These are phyloP conservation scores for Plasmodium relictum DNA, from an alignment of 169 alveolate genomes.

Conservation along the genomic window DNA sequence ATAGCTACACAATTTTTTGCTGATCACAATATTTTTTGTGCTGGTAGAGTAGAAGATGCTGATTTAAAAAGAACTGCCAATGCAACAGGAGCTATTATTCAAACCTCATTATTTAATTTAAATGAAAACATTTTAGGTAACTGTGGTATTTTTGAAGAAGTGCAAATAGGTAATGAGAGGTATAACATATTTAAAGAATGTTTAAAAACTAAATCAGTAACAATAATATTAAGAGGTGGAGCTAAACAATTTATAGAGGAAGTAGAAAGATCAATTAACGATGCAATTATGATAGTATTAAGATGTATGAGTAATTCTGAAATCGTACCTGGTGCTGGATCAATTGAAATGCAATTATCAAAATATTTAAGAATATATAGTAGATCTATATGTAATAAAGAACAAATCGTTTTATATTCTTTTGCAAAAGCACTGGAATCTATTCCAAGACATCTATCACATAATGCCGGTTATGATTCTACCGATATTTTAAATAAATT, in stretches of 20 bases:
- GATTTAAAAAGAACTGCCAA: constrained; percentile 95
- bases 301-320: constrained; percentile 93
- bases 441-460: constrained; percentile 97
- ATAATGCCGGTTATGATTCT: constrained; percentile 97
- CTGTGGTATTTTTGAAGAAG: constrained; percentile 97
- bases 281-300: constrained; percentile 97
- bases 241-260: constrained; percentile 98
- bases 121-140: constrained; percentile 94
- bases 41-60: constrained; percentile 98
- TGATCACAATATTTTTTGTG: constrained; percentile 95
- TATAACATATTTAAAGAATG: constrained; percentile 96
- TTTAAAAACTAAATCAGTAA: constrained; percentile 93
- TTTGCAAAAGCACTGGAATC: constrained; percentile 97
- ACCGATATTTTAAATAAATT: constrained; percentile 94
- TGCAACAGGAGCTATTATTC: constrained; percentile 97
- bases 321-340: constrained; percentile 99
- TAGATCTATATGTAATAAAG: constrained; percentile 93
- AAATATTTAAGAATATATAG: constrained; percentile 81
- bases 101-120: constrained; percentile 95
- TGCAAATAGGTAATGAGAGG: constrained; percentile 97
- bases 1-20: constrained; percentile 99
- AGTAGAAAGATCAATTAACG: constrained; percentile 97
- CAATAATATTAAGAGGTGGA: constrained; percentile 98
- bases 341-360: constrained; percentile 92
- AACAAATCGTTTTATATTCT: constrained; percentile 93